Evolutionary conservation across 176 grass and related monocot species (phyloP), one percentile per base, ranked within the genome.

Genomic region (Avena sativa): DNA sequence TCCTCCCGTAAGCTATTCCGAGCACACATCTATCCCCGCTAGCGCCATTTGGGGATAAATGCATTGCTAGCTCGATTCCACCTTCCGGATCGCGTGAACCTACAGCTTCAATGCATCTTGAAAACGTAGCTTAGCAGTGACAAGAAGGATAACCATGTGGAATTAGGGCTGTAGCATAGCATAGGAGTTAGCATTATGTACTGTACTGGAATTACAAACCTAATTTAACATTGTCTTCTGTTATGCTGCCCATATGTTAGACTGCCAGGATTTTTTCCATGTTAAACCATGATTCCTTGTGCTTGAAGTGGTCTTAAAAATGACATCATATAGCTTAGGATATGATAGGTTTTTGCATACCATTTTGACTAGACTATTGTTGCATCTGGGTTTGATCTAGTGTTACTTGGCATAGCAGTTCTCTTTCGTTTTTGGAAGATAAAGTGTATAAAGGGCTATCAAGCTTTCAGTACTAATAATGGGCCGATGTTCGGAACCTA

Each of bases 1-100:
- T 98, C 83, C 61, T 93, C 20, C 97, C 94, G 94, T 98, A 91
- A 94, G 88, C 55, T 19, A 50, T 67, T 63, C 23, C 15, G 50
- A 5, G 0, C 32, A 44, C 53, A 17, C 14, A 32, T 52, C 5
- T 28, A 15, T 48, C 21, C 26, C 10, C 5, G 3, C 3, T n/a
- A 15, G 0, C 44, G 44, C 1, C 57, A 59, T 74, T 83, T 77
- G 36, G 63, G 78, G 51, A 53, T 46, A 79, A 79, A 47, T 63
- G 61, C 59, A 71, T 86, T 68, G 83, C 59, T 21, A 86, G 17
- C 74, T 48, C 52, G 34, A 83, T 82, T 38, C 17, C 32, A 74
- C 49, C 20, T 74, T 49, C 14, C 53, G 68, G 28, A 25, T 83
- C 12, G 23, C 28, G 0, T 38, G 40, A 50, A n/a, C 21, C 53